phyloP scores from a whole-genome alignment of 2,329 filamentous ascomycete genomes.

The Hymenoscyphus fraxineus region DNA sequence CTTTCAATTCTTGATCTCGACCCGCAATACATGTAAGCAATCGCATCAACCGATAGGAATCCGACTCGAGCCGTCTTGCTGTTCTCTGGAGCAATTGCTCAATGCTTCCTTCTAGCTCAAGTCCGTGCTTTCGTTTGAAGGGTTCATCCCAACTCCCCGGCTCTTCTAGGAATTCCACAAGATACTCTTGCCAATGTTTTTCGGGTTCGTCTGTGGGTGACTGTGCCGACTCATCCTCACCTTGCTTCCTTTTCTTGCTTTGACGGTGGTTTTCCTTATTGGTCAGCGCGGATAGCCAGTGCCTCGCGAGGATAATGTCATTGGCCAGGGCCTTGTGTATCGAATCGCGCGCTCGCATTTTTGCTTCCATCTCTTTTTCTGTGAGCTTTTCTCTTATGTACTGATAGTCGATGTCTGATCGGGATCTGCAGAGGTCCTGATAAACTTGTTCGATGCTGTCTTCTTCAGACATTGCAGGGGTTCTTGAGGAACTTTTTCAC shows the following conservation, averaged over 20 bases:
- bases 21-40: conserved; percentile 6
- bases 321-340: background rate
- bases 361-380: conserved; percentile 7
- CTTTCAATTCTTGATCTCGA: background rate
- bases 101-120: background rate
- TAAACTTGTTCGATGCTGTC: conserved; percentile 7
- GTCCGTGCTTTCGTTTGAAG: background rate
- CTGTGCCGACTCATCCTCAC: background rate
- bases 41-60: conserved; percentile 7
- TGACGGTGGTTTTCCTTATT: background rate
- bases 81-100: conserved; percentile 6
- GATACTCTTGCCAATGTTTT: background rate
- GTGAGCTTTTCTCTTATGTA: background rate
- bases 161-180: background rate
- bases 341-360: background rate
- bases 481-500: background rate
- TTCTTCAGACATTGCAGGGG: conserved; percentile 5
- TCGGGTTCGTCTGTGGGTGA: background rate
- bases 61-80: conserved; percentile 1
- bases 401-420: background rate
- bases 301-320: conserved; percentile 4
- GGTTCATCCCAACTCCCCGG: background rate
- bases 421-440: background rate
- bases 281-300: background rate
- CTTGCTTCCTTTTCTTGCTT: background rate